Evolutionary conservation across 495 filamentous ascomycete genomes (phyloP), one percentile per base, ranked within the genome.

Genomic region (Hypoxylon crocopeplum): DNA sequence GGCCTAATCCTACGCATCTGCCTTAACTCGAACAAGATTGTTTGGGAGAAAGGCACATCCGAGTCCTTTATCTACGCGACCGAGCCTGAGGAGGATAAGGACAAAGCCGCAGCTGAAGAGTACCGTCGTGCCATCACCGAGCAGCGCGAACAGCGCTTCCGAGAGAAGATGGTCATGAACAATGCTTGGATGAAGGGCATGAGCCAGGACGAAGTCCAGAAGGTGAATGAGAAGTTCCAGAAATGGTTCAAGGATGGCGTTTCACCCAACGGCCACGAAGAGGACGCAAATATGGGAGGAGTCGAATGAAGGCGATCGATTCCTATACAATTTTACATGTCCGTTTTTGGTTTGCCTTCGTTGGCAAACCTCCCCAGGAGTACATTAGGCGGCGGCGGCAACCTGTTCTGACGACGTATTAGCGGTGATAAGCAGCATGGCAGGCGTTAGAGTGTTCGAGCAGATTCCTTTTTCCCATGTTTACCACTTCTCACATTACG

Each of bases 1-100:
- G 85, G 87, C n/a, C 77, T 97, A 21, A 80, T 86, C 19, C 81
- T 95, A 32, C 81, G 88, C 16, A 90, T 96, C 68, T 90, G 86
- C 62, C 86, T 93, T 33, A 89, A 90, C 66, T 90, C 85, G 45
- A 94, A 90, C 69, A 87, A 89, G 59, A 86, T 93, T 59, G 78
- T 91, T 17, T 96, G 90, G 75, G 84, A 88, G 58, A 84, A 86
- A 7, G 77, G 79, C 8, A 93, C 88, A 29, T 72, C 69, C 51
- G 76, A 84, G 56, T 83, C 68, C 58, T 81, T 80, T 62, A 64
- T 82, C 37, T 84, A 82, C 52, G 68, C 70, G 37, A 67, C 64
- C 54, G 65, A 55, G 59, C 67, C 66, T 16, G 67, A 57, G 36
- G 48, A 61, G 11, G 62, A 65, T 11, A 71, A 72, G 22, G 69